Evolutionary conservation across 2,329 filamentous ascomycete species (phyloP).

Genomic region (Lasiodiplodia sp.): DNA sequence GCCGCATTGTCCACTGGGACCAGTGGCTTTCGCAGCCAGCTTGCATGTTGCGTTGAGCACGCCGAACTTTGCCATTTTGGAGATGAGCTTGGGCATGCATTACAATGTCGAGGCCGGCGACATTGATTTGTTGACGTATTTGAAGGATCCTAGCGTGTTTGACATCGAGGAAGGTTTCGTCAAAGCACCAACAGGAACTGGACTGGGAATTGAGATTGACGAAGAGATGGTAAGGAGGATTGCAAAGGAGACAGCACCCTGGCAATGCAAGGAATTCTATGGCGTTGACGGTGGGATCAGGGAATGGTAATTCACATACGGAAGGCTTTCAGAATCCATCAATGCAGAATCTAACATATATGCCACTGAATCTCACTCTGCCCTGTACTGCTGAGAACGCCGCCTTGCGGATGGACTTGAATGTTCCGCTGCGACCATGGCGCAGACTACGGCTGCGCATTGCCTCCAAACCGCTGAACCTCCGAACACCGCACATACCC

Average conservation of each 20-base stretch:
- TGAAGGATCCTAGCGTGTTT: constrained; percentile 70
- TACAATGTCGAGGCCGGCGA: constrained; percentile 64
- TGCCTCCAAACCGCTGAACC: background rate
- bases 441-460: background rate
- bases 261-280: constrained; percentile 61
- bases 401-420: no score
- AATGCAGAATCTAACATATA: no score
- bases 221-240: constrained; percentile 71
- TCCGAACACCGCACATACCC: constrained; percentile 3
- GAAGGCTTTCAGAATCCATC: no score
- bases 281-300: background rate
- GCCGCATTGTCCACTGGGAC: constrained; percentile 76
- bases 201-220: constrained; percentile 72
- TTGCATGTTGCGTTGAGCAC: constrained; percentile 69
- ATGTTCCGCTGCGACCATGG: background rate
- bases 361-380: no score
- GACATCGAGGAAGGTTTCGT: constrained; percentile 71
- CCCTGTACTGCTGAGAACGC: no score
- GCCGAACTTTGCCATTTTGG: constrained; percentile 73
- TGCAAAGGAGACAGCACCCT: constrained; percentile 66
- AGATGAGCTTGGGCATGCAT: constrained; percentile 82
- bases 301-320: background rate
- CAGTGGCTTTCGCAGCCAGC: constrained; percentile 74
- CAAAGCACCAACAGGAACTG: constrained; percentile 64
- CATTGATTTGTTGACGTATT: constrained; percentile 63